phyloP scores from a whole-genome alignment of 2,329 filamentous ascomycete genomes.

The Apiospora aurea region DNA sequence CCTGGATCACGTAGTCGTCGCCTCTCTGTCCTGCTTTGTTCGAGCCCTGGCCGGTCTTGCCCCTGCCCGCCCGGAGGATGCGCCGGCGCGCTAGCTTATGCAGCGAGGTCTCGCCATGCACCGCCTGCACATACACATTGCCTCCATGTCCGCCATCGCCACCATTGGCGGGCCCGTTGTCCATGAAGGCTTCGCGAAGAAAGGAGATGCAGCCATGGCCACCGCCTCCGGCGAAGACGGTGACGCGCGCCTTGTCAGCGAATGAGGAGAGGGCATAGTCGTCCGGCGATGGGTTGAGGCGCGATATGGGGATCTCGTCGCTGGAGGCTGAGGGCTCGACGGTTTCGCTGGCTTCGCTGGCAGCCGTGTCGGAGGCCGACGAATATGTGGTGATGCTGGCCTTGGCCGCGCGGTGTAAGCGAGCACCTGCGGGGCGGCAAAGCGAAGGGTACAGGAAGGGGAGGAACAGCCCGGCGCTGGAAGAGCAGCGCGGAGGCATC shows the following conservation, averaged over 20 bases:
- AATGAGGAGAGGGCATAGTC: slow-evolving; percentile 87
- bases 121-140: slow-evolving; percentile 92
- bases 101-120: slow-evolving; percentile 88
- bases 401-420: slow-evolving; percentile 31
- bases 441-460: slow-evolving; percentile 61
- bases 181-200: slow-evolving; percentile 86
- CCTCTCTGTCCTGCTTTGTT: slow-evolving; percentile 78
- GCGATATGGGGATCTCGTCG: slow-evolving; percentile 55
- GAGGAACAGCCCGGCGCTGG: slow-evolving; percentile 47
- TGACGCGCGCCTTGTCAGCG: slow-evolving; percentile 83
- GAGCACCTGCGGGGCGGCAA: slow-evolving; percentile 36
- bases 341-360: slow-evolving; percentile 28
- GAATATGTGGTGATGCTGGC: slow-evolving; percentile 36
- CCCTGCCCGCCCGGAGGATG: slow-evolving; percentile 75
- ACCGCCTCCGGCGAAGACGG: slow-evolving; percentile 78
- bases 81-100: slow-evolving; percentile 87
- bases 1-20: slow-evolving; percentile 85
- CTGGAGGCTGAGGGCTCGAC: slow-evolving; percentile 39
- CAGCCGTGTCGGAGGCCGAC: slow-evolving; percentile 29
- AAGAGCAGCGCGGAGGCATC: slow-evolving; percentile 52
- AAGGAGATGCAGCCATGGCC: slow-evolving; percentile 96
- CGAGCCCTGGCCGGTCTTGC: slow-evolving; percentile 81
- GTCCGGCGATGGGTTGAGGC: slow-evolving; percentile 81
- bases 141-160: slow-evolving; percentile 93
- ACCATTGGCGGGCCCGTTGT: slow-evolving; percentile 90